Evolutionary conservation across 345 rosid genomes (phyloP), one percentile per base, ranked within the genome.

Genomic region (Pistacia vera): DNA sequence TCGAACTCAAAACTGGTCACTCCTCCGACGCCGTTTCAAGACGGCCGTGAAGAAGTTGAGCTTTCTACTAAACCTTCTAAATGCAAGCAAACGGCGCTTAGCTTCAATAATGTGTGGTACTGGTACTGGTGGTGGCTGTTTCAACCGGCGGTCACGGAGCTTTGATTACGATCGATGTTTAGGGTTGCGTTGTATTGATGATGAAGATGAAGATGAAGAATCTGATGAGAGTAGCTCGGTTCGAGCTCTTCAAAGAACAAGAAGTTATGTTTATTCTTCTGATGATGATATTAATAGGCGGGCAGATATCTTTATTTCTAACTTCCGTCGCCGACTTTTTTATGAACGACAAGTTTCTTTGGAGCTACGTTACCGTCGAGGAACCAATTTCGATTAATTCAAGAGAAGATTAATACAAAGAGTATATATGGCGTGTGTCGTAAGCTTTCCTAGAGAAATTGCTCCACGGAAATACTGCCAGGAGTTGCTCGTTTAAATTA

Each of bases 231-330:
- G 73, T 2, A 36, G 30, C 30, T 54, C 82, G 49, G 70, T 72
- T 12, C 36, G 22, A 51, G 79, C 74, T 41, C 80, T 88, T 8
- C 79, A 74, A 11, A 82, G 90, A 78, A 79, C 85, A 3, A 44
- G 41, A 10, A 90, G 94, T 66, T 72, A n/a, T 59, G 66, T 28
- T 14, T n/a, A 35, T 51, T 56, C 7, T 48, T 54, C 80, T 18
- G 81, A 78, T 8, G 85, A 82, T 25, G 91, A 86, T 74, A 46
- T 83, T 20, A 85, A 88, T 63, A 41, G 36, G 72, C 70, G 77
- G 58, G 86, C 86, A 4, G 91, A 83, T 35, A 30, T 79, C 64
- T 88, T 88, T 54, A 86, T 88, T 18, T 9, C 79, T 9, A 88
- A 81, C 33, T 88, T 86, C 69, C 84, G 83, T 52, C 86, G 78